Percentiles rank a stretch among this genome's conserved stretches.
Evolutionary conservation across 2,329 filamentous ascomycete species (phyloP).

Genomic region (Fusarium abutilonis): DNA sequence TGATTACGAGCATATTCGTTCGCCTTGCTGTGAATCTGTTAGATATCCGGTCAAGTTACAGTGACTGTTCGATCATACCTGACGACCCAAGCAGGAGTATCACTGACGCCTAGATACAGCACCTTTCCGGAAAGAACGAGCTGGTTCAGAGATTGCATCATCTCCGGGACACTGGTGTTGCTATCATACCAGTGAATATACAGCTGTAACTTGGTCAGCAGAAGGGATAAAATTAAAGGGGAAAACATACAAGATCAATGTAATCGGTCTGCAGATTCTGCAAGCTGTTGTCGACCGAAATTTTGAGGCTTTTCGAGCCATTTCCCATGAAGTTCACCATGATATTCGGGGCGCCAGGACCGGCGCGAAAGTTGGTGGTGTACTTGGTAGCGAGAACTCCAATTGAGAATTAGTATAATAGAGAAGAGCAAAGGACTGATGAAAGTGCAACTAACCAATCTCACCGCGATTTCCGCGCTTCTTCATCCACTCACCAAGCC

Average conservation of each 20-base stretch:
- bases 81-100: conserved; percentile 76
- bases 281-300: conserved; percentile 65
- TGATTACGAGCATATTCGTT: conserved; percentile 76
- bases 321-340: conserved; percentile 67
- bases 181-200: conserved; percentile 76
- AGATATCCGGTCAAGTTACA: not conserved
- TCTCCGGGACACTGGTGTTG: conserved; percentile 70
- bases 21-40: conserved; percentile 57
- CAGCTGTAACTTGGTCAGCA: conserved; percentile 50
- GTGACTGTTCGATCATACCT: conserved; percentile 44
- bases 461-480: conserved; percentile 71
- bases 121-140: conserved; percentile 71
- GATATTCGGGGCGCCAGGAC: conserved; percentile 54
- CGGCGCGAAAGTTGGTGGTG: conserved; percentile 66
- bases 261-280: conserved; percentile 73
- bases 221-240: not conserved
- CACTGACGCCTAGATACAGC: conserved; percentile 71
- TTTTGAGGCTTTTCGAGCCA: conserved; percentile 67
- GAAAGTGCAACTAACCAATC: conserved; percentile 58
- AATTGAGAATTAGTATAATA: conserved; percentile 2
- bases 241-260: conserved; percentile 66
- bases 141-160: conserved; percentile 74
- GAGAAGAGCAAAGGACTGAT: not conserved
- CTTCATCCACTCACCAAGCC: conserved; percentile 78
- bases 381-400: conserved; percentile 75